Evolutionary conservation across 345 rosid genomes (phyloP).

Genomic region (Alliaria petiolata): DNA sequence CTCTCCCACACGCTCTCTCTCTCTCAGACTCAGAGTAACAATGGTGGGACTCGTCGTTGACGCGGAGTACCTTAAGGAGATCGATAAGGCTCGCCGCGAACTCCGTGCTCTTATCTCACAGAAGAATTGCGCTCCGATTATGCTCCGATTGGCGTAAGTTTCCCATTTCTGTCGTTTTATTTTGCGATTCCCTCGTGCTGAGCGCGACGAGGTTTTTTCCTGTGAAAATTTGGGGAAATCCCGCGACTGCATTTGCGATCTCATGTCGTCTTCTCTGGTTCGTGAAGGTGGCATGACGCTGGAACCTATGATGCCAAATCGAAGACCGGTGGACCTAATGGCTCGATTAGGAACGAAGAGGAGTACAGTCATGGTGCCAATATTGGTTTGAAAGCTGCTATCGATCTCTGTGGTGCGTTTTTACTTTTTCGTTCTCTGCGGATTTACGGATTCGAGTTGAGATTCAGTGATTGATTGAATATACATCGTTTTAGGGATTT

Average conservation of each 20-base stretch:
- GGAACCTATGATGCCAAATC: conserved; percentile 79
- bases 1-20: too few species aligned
- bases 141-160: conserved; percentile 90
- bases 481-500: too few species aligned
- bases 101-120: conserved; percentile 81
- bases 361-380: conserved; percentile 74
- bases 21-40: too few species aligned
- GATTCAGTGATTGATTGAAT: too few species aligned
- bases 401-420: conserved; percentile 69
- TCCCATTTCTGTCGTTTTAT: not conserved
- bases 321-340: conserved; percentile 90
- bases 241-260: not conserved
- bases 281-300: conserved; percentile 91
- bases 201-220: too few species aligned
- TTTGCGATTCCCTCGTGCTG: not conserved
- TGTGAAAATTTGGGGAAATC: too few species aligned
- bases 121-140: conserved; percentile 92
- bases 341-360: conserved; percentile 83
- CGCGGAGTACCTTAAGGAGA: conserved; percentile 74
- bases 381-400: conserved; percentile 73
- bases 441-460: too few species aligned
- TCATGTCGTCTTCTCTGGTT: not conserved
- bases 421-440: not conserved
- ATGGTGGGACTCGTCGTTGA: conserved; percentile 81
- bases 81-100: conserved; percentile 89